Evolutionary conservation across 805 yeast genomes (phyloP).

Genomic region (Cephaloascus fragrans): DNA sequence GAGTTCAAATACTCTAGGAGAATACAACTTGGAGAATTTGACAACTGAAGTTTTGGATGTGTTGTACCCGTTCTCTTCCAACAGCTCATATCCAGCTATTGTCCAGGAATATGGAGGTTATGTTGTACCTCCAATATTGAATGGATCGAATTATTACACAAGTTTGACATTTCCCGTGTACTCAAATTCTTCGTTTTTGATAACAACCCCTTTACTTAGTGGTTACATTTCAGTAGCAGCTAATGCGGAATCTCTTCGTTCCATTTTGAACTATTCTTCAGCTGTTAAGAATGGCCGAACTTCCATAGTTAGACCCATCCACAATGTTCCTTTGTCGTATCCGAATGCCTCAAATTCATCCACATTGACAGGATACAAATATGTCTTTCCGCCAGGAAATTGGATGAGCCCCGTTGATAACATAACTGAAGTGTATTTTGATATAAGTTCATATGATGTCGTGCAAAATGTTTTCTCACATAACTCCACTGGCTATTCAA

Average conservation of each 20-base stretch:
- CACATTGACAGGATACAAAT: not conserved
- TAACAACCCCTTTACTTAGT: constrained; percentile 44
- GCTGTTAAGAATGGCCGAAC: not conserved
- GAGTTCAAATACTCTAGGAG: not conserved
- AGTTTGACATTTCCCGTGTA: constrained; percentile 73
- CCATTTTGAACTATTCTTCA: constrained; percentile 23
- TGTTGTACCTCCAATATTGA: constrained; percentile 57
- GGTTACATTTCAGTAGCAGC: constrained; percentile 63
- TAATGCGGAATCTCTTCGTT: constrained; percentile 30
- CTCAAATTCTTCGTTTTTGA: constrained; percentile 63
- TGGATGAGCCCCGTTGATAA: not conserved
- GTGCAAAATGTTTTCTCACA: not conserved
- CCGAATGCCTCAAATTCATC: not conserved
- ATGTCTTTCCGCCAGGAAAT: not conserved
- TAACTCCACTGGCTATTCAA: not conserved
- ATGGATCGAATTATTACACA: constrained; percentile 40
- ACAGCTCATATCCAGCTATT: constrained; percentile 32
- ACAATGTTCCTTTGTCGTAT: not conserved
- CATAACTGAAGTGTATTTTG: not conserved
- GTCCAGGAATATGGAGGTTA: constrained; percentile 33
- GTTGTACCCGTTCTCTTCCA: constrained; percentile 42
- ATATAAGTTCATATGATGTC: not conserved
- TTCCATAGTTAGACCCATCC: not conserved
- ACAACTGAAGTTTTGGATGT: constrained; percentile 20
- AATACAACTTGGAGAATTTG: constrained; percentile 7